Conservation (phyloP, 164 flowering plant genomes). For the Pachysandra terminalis region DNA sequence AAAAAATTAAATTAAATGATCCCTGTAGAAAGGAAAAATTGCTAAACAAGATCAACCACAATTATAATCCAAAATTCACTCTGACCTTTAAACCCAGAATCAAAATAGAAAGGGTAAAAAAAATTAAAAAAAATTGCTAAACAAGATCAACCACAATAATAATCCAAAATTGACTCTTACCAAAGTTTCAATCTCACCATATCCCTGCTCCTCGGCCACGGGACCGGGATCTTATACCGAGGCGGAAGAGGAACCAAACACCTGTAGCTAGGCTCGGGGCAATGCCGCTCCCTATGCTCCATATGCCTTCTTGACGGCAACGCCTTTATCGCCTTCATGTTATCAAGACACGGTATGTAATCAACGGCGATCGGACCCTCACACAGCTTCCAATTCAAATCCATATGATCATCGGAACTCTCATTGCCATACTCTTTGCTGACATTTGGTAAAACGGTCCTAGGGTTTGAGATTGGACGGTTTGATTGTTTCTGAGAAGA, state of each 20-base stretch:
- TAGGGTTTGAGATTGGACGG: constrained; percentile 2
- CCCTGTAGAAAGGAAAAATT: neutral
- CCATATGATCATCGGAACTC: neutral
- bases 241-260: constrained; percentile 79
- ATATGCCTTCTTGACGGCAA: constrained; percentile 58
- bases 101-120: neutral
- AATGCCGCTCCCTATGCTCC: constrained; percentile 93
- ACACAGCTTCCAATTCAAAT: constrained; percentile 52
- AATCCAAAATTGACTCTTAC: constrained; percentile 37
- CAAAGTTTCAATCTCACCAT: constrained; percentile 82
- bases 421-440: neutral
- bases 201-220: constrained; percentile 95
- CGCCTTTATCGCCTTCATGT: constrained; percentile 62
- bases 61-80: neutral
- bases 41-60: neutral
- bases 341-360: constrained; percentile 92
- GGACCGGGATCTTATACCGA: constrained; percentile 67
- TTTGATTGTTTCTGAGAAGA: neutral
- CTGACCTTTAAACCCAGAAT: constrained; percentile 41
- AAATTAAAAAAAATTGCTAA: constrained; percentile 17
- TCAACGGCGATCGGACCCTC: constrained; percentile 48
- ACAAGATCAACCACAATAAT: neutral
- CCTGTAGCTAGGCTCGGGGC: constrained; percentile 52
- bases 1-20: no score
- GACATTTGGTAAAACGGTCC: neutral